These are phyloP conservation scores for Amoebophrya sp. DNA, from an alignment of 169 alveolate species.

Conservation along the genomic window DNA sequence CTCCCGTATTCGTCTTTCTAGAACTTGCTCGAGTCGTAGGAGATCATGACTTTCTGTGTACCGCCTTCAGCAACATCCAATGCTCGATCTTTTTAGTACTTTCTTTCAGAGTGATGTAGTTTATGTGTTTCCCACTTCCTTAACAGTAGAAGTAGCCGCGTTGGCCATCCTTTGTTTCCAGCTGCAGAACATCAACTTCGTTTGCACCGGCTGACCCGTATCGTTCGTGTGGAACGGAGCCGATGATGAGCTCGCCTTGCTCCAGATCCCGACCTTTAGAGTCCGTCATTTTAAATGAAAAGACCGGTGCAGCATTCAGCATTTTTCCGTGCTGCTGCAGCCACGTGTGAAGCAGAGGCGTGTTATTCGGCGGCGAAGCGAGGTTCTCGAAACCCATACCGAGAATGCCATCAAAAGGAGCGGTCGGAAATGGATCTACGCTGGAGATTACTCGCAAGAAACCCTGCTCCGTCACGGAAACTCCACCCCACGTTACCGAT, in stretches of 20 bases:
- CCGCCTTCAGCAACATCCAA: too few relatives aligned
- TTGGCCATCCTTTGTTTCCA: neutral
- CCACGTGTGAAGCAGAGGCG: neutral
- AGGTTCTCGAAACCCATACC: slow-evolving; percentile 10
- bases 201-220: neutral
- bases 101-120: too few relatives aligned
- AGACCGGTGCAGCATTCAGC: neutral
- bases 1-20: too few relatives aligned
- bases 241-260: neutral
- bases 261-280: neutral
- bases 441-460: neutral
- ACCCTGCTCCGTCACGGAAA: neutral
- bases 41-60: too few relatives aligned
- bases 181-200: neutral
- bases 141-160: neutral
- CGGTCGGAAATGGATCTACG: neutral
- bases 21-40: too few relatives aligned
- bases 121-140: too few relatives aligned
- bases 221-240: neutral
- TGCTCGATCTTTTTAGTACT: too few relatives aligned
- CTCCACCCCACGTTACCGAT: neutral
- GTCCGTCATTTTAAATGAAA: neutral
- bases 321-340: neutral
- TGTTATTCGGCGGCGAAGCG: neutral
- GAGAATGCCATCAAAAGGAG: neutral